phyloP scores from a whole-genome alignment of 176 grass and related monocot genomes.

The Eragrostis nindensis region DNA sequence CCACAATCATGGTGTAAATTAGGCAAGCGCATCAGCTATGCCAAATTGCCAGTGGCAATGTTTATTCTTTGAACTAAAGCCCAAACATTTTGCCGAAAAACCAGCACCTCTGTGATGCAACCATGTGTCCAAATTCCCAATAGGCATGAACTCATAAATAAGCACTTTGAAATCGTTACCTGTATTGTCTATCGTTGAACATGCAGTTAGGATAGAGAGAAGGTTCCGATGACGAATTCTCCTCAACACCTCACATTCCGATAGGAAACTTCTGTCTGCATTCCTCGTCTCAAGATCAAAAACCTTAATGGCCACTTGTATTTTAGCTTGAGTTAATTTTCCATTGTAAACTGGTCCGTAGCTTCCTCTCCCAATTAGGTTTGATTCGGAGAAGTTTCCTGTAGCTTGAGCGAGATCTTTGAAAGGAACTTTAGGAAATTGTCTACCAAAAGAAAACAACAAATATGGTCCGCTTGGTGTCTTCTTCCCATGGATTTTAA shows the following conservation, averaged over 20 bases:
- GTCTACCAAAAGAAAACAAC: not conserved
- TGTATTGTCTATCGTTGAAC: constrained; percentile 32
- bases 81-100: constrained; percentile 18
- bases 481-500: not conserved
- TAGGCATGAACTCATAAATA: constrained; percentile 60
- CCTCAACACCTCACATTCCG: constrained; percentile 50
- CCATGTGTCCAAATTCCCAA: constrained; percentile 59
- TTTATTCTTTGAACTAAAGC: constrained; percentile 43
- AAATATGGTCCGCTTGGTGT: not conserved
- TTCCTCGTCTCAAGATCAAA: constrained; percentile 39
- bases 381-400: constrained; percentile 23
- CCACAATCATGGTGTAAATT: constrained; percentile 51
- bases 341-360: constrained; percentile 62
- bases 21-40: constrained; percentile 53
- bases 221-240: constrained; percentile 53
- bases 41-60: constrained; percentile 25
- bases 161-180: constrained; percentile 57
- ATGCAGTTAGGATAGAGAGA: constrained; percentile 44
- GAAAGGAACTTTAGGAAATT: constrained; percentile 40
- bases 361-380: constrained; percentile 51
- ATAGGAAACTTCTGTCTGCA: constrained; percentile 25
- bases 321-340: not conserved
- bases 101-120: constrained; percentile 18
- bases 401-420: constrained; percentile 46
- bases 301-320: constrained; percentile 48